A percentile compares a stretch with the other conserved stretches of the same genome.
phyloP scores from a whole-genome alignment of 2,329 filamentous ascomycete species.

The Trichoderma citrinoviride region DNA sequence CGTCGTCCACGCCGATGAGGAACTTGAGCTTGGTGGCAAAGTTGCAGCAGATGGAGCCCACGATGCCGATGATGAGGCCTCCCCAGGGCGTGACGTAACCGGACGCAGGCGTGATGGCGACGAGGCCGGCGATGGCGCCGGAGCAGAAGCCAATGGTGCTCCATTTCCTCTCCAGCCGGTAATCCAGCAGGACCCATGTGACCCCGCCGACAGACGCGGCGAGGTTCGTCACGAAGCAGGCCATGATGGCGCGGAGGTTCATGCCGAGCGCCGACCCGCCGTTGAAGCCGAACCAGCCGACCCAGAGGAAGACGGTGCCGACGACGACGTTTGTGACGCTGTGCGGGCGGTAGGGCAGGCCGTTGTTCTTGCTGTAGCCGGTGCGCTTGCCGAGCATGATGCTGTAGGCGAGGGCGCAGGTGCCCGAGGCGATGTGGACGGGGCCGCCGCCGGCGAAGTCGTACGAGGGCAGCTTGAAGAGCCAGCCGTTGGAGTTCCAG shows the following conservation, averaged over 20 bases:
- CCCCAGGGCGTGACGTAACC: slow-evolving; percentile 72
- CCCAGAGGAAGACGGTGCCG: slow-evolving; percentile 78
- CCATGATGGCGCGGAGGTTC: slow-evolving; percentile 86
- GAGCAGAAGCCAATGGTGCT: slow-evolving; percentile 92
- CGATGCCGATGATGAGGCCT: slow-evolving; percentile 57
- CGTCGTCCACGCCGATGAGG: slow-evolving; percentile 73
- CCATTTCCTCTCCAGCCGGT: slow-evolving; percentile 90
- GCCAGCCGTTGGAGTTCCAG: slow-evolving; percentile 73
- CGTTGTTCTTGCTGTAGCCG: slow-evolving; percentile 59
- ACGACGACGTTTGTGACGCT: slow-evolving; percentile 72
- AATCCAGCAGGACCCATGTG: slow-evolving; percentile 83
- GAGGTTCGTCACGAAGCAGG: slow-evolving; percentile 82
- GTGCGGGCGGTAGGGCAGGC: slow-evolving; percentile 66
- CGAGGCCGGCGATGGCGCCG: slow-evolving; percentile 80
- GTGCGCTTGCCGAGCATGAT: slow-evolving; percentile 69
- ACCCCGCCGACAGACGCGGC: slow-evolving; percentile 78
- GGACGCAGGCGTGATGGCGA: slow-evolving; percentile 81
- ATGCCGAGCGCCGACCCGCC: slow-evolving; percentile 77
- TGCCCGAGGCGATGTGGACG: slow-evolving; percentile 71
- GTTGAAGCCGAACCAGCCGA: slow-evolving; percentile 97
- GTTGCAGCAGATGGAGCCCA: slow-evolving; percentile 69
- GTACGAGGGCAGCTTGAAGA: slow-evolving; percentile 64
- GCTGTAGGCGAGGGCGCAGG: slow-evolving; percentile 69
- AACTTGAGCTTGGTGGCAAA: slow-evolving; percentile 83
- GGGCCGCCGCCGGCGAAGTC: slow-evolving; percentile 75